Percentiles rank a stretch among this genome's conserved stretches.
Evolutionary conservation across 2,329 filamentous ascomycete species (phyloP).

Genomic region (Pseudogymnoascus sp.): DNA sequence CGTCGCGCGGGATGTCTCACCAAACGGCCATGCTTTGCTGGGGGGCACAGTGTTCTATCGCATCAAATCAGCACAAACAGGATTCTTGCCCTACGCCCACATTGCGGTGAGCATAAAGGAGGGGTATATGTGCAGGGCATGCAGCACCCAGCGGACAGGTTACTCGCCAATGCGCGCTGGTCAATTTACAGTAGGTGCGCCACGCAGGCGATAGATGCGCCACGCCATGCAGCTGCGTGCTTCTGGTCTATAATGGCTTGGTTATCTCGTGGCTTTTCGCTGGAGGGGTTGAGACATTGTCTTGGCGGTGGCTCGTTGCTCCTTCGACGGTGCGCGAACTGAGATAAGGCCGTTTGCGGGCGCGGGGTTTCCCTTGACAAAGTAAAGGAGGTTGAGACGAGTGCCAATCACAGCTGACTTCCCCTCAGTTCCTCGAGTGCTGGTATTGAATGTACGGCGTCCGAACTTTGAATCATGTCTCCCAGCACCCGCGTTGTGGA

Average conservation of each 20-base stretch:
- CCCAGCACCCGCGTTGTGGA: not conserved
- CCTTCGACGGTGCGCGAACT: not conserved
- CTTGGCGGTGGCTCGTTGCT: slow-evolving; percentile 1
- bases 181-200: not conserved
- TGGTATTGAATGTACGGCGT: not conserved
- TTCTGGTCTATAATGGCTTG: not conserved
- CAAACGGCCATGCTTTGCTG: not conserved
- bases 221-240: not conserved
- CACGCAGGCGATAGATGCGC: not conserved
- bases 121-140: slow-evolving; percentile 1
- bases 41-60: not conserved
- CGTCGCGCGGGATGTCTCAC: not conserved
- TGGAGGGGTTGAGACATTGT: not conserved
- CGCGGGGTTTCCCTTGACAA: not conserved
- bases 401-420: not conserved
- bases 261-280: not conserved
- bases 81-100: not conserved
- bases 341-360: slow-evolving; percentile 3
- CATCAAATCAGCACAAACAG: slow-evolving; percentile 1
- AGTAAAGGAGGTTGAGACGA: not conserved
- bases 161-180: not conserved
- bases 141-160: slow-evolving; percentile 1
- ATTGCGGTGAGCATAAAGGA: slow-evolving; percentile 4
- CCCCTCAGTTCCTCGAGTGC: not conserved
- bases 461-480: not conserved